phyloP scores from a whole-genome alignment of 1,284 basidiomycete species.

The Microbotryum lychnidis-dioicae region DNA sequence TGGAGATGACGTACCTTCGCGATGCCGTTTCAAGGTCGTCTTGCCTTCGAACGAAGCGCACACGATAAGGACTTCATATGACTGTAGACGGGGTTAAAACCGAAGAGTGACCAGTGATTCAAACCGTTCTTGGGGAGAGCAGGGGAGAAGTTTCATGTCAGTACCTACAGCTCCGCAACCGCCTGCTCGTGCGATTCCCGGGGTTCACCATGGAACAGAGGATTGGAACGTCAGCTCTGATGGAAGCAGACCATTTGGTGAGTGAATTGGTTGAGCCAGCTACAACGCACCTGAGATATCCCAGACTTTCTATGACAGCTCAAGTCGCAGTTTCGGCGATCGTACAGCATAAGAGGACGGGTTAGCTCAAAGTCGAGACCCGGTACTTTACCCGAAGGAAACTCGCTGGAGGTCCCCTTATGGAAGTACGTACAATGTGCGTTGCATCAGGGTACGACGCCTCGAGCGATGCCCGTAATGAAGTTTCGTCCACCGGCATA shows the following conservation, averaged over 20 bases:
- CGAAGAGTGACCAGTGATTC: no score
- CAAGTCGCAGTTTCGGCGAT: no score
- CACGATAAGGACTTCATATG: constrained; percentile 36
- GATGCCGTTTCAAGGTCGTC: constrained; percentile 34
- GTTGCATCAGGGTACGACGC: constrained; percentile 18
- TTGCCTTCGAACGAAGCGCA: constrained; percentile 34
- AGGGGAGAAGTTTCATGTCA: no score
- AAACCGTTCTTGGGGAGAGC: no score
- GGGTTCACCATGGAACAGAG: no score
- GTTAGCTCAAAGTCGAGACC: not conserved
- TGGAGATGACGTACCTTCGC: constrained; percentile 26
- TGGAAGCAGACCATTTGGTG: no score
- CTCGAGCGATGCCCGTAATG: no score
- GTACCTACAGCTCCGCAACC: constrained; percentile 25
- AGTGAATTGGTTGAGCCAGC: no score
- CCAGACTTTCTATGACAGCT: constrained; percentile 26
- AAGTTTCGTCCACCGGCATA: no score
- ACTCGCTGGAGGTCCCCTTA: no score
- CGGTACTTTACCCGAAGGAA: not conserved
- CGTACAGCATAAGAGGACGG: no score
- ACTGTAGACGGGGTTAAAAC: constrained; percentile 10
- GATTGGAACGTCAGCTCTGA: not conserved
- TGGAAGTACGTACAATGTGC: constrained; percentile 12
- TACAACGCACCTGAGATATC: constrained; percentile 30
- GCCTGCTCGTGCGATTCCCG: constrained; percentile 7